These are phyloP conservation scores for Takakia lepidozioides DNA, from an alignment of 225 moss, liverwort and hornwort species.

Conservation along the genomic window DNA sequence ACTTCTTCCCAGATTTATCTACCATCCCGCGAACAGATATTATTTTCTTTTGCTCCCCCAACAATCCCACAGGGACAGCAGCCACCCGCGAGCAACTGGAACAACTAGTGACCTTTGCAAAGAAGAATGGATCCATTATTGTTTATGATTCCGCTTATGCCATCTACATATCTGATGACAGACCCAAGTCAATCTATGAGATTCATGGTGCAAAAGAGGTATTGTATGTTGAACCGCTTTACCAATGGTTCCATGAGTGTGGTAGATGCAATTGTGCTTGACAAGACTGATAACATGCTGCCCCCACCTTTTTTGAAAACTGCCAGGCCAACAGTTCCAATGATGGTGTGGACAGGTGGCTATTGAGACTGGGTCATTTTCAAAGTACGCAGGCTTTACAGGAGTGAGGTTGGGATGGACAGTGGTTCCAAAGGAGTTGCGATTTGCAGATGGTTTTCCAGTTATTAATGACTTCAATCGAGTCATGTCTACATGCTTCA, in stretches of 20 bases:
- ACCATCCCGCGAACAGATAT: conserved; percentile 65
- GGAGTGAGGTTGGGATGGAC: conserved; percentile 98
- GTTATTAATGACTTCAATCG: conserved; percentile 83
- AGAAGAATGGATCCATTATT: conserved; percentile 87
- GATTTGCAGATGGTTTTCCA: conserved; percentile 71
- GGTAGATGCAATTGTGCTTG: too few relatives aligned
- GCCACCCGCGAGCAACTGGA: conserved; percentile 77
- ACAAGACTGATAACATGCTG: too few relatives aligned
- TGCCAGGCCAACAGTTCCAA: too few relatives aligned
- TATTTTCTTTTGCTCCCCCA: conserved; percentile 97
- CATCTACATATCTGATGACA: conserved; percentile 86
- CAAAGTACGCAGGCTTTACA: conserved; percentile 92
- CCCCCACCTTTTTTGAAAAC: too few relatives aligned
- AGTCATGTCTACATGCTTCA: conserved; percentile 95
- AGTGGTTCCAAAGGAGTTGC: conserved; percentile 74
- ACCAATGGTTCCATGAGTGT: too few relatives aligned
- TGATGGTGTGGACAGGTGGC: conserved; percentile 67
- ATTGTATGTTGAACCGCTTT: too few relatives aligned
- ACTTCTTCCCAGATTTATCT: conserved; percentile 85
- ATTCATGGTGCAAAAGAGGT: conserved; percentile 96
- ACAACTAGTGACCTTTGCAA: conserved; percentile 77
- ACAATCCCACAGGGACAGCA: conserved; percentile 91
- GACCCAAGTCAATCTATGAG: conserved; percentile 89
- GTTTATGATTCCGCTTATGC: conserved; percentile 92
- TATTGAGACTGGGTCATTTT: conserved; percentile 90